Base-by-base conservation (phyloP, 169 alveolate species). In the Plasmodium inui region DNA sequence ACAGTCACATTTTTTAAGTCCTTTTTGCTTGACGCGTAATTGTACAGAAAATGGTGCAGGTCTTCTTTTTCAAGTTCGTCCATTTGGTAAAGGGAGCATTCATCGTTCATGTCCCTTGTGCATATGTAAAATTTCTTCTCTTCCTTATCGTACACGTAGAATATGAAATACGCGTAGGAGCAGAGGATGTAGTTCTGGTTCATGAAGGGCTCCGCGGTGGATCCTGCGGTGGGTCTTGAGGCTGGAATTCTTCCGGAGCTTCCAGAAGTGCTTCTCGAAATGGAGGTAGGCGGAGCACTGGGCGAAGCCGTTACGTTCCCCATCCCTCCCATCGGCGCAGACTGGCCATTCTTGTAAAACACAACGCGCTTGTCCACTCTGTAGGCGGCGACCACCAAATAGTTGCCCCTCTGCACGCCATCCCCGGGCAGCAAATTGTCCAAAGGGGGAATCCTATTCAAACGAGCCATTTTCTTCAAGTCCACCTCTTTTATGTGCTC, bases 401-500 rank as follows among this genome's bases (percentile, higher is more conserved):
- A 74, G 8, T 76, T 70, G n/a, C 32, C 84, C 37, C n/a, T 86
- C 67, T 34, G 76, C 50, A 10, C 4, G 10, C 44, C 44, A 46
- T 26, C 17, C 12, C 34, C 80, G n/a, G 46, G 78, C 41, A 74
- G 81, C 30, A 86, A 53, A 46, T 76, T 9, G 61, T 86, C 41
- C 37, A 86, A 39, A 70, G 79, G 32, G 5, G 76, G 76, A 8
- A 86, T 44, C 81, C 41, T 86, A 28, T 74, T 74, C 17, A 26
- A 37, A 55, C 37, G 32, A 32, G 32, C 14, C n/a, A 37, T 39
- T 50, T 37, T 74, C 28, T 76, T 86, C 14, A 28, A 19, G 30
- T 50, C 85, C 26, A 86, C 76, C 67, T 86, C 93, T 74, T 86
- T 34, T 74, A 86, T 44, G 67, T 86, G 82, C 81, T 86, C 93